Evolutionary conservation across 345 rosid genomes (phyloP).

Genomic region (Odontarrhena argentea): DNA sequence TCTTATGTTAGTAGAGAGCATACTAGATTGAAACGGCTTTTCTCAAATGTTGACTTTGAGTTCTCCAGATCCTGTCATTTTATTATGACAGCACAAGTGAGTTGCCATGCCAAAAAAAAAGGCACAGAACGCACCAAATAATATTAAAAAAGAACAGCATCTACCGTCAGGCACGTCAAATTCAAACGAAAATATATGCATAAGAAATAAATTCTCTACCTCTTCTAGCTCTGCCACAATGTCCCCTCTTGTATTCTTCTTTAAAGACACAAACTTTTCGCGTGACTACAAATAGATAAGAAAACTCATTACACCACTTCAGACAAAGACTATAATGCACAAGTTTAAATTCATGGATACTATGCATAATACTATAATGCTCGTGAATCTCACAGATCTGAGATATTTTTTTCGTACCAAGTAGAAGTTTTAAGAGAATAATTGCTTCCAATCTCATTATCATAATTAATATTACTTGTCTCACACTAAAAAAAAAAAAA

Average conservation of each 20-base stretch:
- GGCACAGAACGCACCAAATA: background rate
- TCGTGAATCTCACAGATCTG: too few species aligned
- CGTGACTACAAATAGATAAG: slow-evolving; percentile 63
- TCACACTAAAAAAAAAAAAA: too few species aligned
- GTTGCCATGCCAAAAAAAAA: slow-evolving; percentile 4
- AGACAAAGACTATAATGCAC: slow-evolving; percentile 4
- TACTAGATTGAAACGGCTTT: slow-evolving; percentile 93
- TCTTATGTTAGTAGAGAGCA: slow-evolving; percentile 35
- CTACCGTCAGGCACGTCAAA: slow-evolving; percentile 5
- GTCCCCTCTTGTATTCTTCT: slow-evolving; percentile 76
- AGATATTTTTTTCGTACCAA: too few species aligned
- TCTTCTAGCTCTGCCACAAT: slow-evolving; percentile 84
- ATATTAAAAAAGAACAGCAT: background rate
- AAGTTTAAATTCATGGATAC: background rate
- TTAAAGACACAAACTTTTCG: slow-evolving; percentile 83
- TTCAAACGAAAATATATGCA: background rate
- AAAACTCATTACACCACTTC: slow-evolving; percentile 27
- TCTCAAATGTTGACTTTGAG: slow-evolving; percentile 88
- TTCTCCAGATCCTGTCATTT: slow-evolving; percentile 73
- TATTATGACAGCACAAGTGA: slow-evolving; percentile 13
- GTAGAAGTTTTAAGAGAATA: too few species aligned
- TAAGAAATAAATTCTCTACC: slow-evolving; percentile 47
- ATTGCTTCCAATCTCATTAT: too few species aligned
- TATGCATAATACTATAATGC: background rate
- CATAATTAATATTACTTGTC: background rate